These are phyloP conservation scores for Groenewaldozyma auringiensis DNA, from an alignment of 1,139 yeast genomes.

Conservation along the genomic window DNA sequence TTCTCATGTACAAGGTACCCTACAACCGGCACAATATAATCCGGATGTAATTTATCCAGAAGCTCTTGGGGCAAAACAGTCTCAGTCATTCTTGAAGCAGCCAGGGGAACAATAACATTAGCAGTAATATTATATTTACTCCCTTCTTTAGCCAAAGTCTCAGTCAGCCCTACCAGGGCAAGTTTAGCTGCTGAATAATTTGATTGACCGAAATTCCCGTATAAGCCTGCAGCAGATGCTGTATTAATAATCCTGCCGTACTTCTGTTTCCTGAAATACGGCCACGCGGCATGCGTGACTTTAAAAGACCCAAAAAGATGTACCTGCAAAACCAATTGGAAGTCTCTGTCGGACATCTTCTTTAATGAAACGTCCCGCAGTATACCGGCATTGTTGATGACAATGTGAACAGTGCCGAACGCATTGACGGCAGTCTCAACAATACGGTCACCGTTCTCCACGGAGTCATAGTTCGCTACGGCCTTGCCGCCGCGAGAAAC, in stretches of 20 bases:
- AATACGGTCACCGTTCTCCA: conserved; percentile 77
- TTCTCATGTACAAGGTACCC: conserved; percentile 68
- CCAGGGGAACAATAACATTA: conserved; percentile 88
- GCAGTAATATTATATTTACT: conserved; percentile 71
- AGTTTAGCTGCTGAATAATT: conserved; percentile 93
- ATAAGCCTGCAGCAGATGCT: conserved; percentile 92
- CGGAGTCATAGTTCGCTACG: conserved; percentile 91
- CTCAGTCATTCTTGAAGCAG: conserved; percentile 95
- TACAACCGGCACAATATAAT: conserved; percentile 84
- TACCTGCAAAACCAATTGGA: conserved; percentile 72
- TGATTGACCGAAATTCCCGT: conserved; percentile 95
- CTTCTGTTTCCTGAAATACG: conserved; percentile 71
- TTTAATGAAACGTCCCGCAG: conserved; percentile 58
- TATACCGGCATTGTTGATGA: conserved; percentile 93
- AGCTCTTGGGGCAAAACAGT: conserved; percentile 78
- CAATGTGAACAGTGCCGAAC: conserved; percentile 83
- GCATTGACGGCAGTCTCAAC: conserved; percentile 77
- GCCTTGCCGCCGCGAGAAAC: conserved; percentile 71
- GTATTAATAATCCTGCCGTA: conserved; percentile 89
- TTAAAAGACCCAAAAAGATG: conserved; percentile 86
- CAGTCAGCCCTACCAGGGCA: conserved; percentile 85
- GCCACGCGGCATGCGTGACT: conserved; percentile 90
- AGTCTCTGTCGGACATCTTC: conserved; percentile 78
- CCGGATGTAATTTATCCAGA: conserved; percentile 74
- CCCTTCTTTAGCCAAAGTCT: conserved; percentile 94